Evolutionary conservation across 2,329 filamentous ascomycete species (phyloP), one percentile per base, ranked within the genome.

Genomic region (Venturia asperata): DNA sequence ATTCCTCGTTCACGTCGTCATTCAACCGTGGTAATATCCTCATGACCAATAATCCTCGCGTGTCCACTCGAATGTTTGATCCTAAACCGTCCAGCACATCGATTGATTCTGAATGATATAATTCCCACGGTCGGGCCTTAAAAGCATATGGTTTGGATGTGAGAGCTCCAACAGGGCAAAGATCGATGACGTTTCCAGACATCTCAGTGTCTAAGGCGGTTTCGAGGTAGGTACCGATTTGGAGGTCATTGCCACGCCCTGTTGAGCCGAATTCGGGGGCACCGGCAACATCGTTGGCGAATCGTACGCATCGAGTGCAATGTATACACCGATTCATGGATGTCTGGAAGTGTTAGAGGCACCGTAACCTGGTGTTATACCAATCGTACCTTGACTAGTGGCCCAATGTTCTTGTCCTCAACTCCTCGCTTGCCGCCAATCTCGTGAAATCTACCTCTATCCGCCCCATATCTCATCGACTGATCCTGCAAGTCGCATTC

Each of bases 241-340:
- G 92, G 73, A 99, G 86, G 77, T 96, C 90, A 79, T 97, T 97
- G 75, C 94, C 94, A 81, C 94, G 90, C 74, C 94, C 94, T 39
- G 90, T 90, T 43, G 92, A 96, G 71, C 94, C 94, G 72, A 99
- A 85, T 78, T 99, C 94, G 43, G 94, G 92, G 67, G 94, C 94
- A 73, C 94, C 94, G 68, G 94, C 94, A 73, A 99, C 84, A 74
- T 99, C 94, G 79, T 97, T 99, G 76, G 94, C 90, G 79, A 99
- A 99, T 74, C 94, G 92, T 71, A 99, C 87, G 79, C 94, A 99
- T 74, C 94, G 87, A 69, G 94, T 99, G 83, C 94, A 99, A 82
- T 99, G 94, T 74, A 99, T 99, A 79, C 94, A 99, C 76, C 94
- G 86, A 84, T 99, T 99, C 94, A 99, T 99, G 62, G 94, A 99